Conservation (phyloP, 495 filamentous ascomycete species). For the Penicillium steckii region DNA sequence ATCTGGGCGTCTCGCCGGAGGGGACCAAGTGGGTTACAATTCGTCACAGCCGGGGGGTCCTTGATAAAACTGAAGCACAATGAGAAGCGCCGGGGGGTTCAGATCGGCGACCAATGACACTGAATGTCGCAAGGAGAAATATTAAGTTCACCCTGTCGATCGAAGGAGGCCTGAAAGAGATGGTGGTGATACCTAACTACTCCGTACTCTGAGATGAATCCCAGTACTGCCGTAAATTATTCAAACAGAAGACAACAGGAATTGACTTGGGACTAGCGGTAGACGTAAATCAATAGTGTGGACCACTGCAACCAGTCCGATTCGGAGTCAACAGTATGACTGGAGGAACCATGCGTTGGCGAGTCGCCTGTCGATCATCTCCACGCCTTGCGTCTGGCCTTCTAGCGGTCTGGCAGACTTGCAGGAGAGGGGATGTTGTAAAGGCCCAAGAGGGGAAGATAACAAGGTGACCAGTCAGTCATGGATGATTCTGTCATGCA, state of each 20-base stretch:
- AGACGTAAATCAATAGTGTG: constrained; percentile 15
- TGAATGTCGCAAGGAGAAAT: constrained; percentile 17
- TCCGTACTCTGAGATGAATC: no score
- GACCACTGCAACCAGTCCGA: constrained; percentile 11
- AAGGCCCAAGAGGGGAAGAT: not conserved
- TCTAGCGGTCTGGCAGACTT: constrained; percentile 32
- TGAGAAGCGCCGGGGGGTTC: constrained; percentile 31
- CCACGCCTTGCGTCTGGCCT: constrained; percentile 19
- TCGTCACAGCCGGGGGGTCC: constrained; percentile 18
- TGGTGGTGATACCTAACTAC: no score
- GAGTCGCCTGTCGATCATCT: constrained; percentile 26
- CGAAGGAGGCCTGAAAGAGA: no score
- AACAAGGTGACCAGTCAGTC: constrained; percentile 7
- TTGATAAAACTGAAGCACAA: constrained; percentile 26
- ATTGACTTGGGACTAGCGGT: constrained; percentile 3
- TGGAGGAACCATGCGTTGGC: constrained; percentile 22
- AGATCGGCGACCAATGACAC: constrained; percentile 24
- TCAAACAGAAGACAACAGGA: not conserved
- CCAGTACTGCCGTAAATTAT: no score
- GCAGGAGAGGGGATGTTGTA: no score
- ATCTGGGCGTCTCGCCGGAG: constrained; percentile 9
- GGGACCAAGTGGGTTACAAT: constrained; percentile 16
- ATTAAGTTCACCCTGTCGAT: constrained; percentile 21
- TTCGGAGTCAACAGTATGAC: constrained; percentile 16
- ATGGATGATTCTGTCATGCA: not conserved